Base-by-base conservation (phyloP, 495 filamentous ascomycete species). In the Neurospora sp. region DNA sequence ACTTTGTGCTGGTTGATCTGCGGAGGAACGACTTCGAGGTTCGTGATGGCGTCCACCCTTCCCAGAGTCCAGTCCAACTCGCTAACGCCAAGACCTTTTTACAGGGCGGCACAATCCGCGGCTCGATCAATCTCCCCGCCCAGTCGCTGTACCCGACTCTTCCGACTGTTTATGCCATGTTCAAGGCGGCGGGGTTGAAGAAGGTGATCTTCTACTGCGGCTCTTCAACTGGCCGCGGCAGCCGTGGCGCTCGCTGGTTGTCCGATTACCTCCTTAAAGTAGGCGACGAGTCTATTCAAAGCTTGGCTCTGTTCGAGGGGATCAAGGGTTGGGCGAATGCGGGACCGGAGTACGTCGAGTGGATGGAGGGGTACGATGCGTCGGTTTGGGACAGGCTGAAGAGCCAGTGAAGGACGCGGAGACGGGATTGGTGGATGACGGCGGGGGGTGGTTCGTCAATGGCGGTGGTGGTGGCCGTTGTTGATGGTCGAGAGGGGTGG, bases 61-160 rank as follows among this genome's bases (percentile, higher is more conserved):
- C 12, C 12, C 53, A 38, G 6, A 4, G 46, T 27, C 5, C 48
- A 27, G 48, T 59, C 5, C 48, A 59, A 11, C 48, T 59, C 48
- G 48, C 48, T 59, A 59, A 59, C 48, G 48, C 44, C 8, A 10
- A 20, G 44, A n/a, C 44, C 44, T 20, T 27, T 53, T 5, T 4
- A 53, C 10, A 91, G 88, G 91, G 91, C 38, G 91, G 91, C 22
- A 91, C 90, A 1, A 91, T 93, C 71, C 83, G 80, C 42, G 85
- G 86, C 12, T 91, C 91, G 8, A 81, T 93, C 78, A 93, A 93
- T 77, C 85, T 93, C 5, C 91, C 91, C 1, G 91, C 90, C 1
- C 90, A 93, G 75, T 89, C 84, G 74, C 81, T 93, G 0, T 88
- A 88, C 71, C 85, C 85, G 0, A 87, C 86, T 5, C 79, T 92